phyloP scores from a whole-genome alignment of 2,329 filamentous ascomycete species.

The Capronia epimyces region DNA sequence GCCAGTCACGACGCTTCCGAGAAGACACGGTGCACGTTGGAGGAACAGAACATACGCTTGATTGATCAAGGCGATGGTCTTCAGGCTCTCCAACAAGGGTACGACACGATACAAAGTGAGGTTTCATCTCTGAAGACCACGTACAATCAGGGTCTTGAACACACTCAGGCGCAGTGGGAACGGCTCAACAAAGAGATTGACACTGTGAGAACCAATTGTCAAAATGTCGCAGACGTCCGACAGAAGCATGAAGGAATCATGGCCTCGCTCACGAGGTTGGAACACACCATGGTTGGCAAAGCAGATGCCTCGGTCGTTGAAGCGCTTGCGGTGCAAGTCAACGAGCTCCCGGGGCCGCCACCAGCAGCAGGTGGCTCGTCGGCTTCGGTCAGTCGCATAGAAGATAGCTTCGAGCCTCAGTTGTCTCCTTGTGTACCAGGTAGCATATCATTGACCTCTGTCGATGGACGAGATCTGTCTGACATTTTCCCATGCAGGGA shows the following conservation, averaged over 20 bases:
- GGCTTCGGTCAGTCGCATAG: constrained; percentile 12
- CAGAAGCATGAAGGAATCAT: constrained; percentile 1
- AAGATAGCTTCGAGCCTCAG: constrained; percentile 4
- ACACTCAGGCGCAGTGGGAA: neutral
- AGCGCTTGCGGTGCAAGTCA: neutral
- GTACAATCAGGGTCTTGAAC: neutral
- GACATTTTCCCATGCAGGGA: neutral
- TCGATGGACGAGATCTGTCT: neutral
- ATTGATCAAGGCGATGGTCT: constrained; percentile 2
- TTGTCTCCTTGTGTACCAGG: neutral
- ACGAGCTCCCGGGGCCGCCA: neutral
- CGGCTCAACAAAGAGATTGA: constrained; percentile 1
- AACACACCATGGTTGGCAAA: constrained; percentile 4
- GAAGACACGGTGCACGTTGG: neutral
- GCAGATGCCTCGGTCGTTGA: constrained; percentile 9
- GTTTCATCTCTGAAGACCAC: neutral
- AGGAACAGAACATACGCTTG: neutral
- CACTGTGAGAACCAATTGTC: neutral
- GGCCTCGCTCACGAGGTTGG: constrained; percentile 2
- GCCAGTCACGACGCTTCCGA: neutral
- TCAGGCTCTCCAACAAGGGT: neutral
- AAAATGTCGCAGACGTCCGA: neutral
- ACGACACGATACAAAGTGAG: constrained; percentile 1
- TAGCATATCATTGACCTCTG: neutral
- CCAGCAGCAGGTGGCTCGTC: neutral